phyloP scores from a whole-genome alignment of 1,284 basidiomycete genomes.

The Acaromyces ingoldii region DNA sequence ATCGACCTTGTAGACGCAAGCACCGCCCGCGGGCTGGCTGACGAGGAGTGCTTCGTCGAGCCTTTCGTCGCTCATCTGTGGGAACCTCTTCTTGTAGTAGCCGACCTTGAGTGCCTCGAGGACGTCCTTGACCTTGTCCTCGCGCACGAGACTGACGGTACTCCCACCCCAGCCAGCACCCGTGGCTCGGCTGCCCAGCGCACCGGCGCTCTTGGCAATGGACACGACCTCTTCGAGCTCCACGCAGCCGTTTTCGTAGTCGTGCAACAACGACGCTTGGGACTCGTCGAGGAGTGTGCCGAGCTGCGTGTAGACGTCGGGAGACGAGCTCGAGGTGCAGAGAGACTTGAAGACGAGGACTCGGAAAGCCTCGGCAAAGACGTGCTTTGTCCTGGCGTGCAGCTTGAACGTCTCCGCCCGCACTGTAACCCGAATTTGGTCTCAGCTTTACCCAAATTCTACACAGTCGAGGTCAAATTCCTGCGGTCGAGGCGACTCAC shows the following conservation, averaged over 20 bases:
- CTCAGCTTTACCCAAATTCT: too few species aligned
- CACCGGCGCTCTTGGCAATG: conserved; percentile 39
- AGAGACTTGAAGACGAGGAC: conserved; percentile 36
- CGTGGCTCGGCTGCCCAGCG: conserved; percentile 31
- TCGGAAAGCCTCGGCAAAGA: conserved; percentile 41
- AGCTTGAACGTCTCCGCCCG: conserved; percentile 37
- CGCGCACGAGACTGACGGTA: conserved; percentile 45
- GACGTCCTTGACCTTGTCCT: conserved; percentile 26
- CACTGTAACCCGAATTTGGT: too few species aligned
- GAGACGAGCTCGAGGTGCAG: conserved; percentile 13
- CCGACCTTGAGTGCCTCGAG: conserved; percentile 26
- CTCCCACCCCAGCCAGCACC: conserved; percentile 50
- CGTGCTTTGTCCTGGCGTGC: conserved; percentile 38
- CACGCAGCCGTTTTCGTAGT: conserved; percentile 41
- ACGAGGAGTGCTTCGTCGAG: conserved; percentile 39
- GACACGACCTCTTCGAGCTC: conserved; percentile 40
- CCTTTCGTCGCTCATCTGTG: conserved; percentile 21
- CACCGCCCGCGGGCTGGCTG: conserved; percentile 44
- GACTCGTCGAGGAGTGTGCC: conserved; percentile 41
- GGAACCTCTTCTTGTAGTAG: conserved; percentile 32
- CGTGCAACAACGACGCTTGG: conserved; percentile 33
- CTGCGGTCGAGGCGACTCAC: too few species aligned
- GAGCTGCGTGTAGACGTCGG: conserved; percentile 24
- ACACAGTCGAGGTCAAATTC: too few species aligned
- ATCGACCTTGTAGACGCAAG: conserved; percentile 27